These are phyloP conservation scores for Atkinsonella texensis DNA, from an alignment of 2,329 filamentous ascomycete species.

Conservation along the genomic window DNA sequence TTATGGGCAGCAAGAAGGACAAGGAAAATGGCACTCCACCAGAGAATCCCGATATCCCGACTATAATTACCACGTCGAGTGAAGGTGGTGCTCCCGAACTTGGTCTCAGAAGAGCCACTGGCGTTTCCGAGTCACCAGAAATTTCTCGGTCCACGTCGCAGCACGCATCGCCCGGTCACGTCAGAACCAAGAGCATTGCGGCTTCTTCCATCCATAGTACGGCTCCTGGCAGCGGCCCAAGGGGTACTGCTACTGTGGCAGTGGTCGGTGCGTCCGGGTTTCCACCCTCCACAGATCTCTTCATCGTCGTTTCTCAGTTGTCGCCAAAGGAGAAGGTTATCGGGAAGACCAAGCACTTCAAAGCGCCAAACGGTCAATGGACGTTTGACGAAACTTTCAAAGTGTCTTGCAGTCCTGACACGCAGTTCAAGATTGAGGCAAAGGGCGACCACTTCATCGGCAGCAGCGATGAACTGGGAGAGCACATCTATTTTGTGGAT, in stretches of 20 bases:
- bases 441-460: conserved; percentile 79
- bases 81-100: conserved; percentile 25
- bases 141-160: conserved; percentile 16
- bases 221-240: conserved; percentile 44
- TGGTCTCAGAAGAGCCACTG: conserved; percentile 30
- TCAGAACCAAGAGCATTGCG: conserved; percentile 45
- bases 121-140: conserved; percentile 22
- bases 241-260: conserved; percentile 69
- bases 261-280: conserved; percentile 70
- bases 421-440: conserved; percentile 75
- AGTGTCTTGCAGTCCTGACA: conserved; percentile 64
- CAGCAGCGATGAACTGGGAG: conserved; percentile 72
- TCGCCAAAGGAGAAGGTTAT: conserved; percentile 63
- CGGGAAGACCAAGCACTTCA: conserved; percentile 87
- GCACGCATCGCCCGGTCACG: conserved; percentile 25
- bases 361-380: conserved; percentile 53
- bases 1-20: conserved; percentile 61
- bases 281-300: conserved; percentile 65
- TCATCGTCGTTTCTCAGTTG: conserved; percentile 58
- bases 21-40: conserved; percentile 40
- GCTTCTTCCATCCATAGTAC: conserved; percentile 57
- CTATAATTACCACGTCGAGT: conserved; percentile 13
- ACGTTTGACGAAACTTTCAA: conserved; percentile 72
- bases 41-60: conserved; percentile 29
- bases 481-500: conserved; percentile 83